Evolutionary conservation across 441 rosid genomes (phyloP), one percentile per base, ranked within the genome.

Genomic region (Adansonia gregorii): DNA sequence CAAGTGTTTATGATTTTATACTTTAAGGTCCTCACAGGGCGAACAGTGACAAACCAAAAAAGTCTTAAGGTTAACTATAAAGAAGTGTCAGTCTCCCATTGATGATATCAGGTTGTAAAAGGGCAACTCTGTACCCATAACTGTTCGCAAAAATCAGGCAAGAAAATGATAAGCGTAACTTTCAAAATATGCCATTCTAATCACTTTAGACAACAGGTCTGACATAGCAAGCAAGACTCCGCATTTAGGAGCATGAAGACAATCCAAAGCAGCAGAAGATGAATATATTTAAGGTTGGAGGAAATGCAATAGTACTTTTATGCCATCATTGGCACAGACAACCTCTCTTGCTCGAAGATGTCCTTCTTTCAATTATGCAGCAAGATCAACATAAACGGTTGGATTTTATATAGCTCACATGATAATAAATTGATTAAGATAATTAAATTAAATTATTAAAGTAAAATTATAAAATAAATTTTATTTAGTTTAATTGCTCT

Each of bases 331-430:
- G 60, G 92, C 87, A 84, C 98, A 98, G 55, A 97, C 98, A 76
- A 90, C 94, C 77, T 94, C 99, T 79, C 99, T 94, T 73, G 99
- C 99, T 82, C 85, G 95, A 80, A 98, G 87, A 88, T 97, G 94
- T 70, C 93, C 98, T 84, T 93, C 97, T 84, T 97, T 98, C 89
- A 97, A 88, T 82, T 94, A 94, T 41, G 99, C 95, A 80, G 99
- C 98, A 84, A 97, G 98, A 60, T 98, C 99, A 74, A 98, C 97
- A 80, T 88, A 92, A 81, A 98, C 99, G 20, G 98, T 27, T 27
- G 2, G 3, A 27, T 3, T 27, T 27, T 27, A 27, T 27, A 2
- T 27, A 3, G 2, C 2, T 27, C 35, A 27, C 3, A 27, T 27
- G 35, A 27, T 27, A 2, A 27, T 27, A 27, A 27, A 27, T 2